Percentiles rank a stretch among this genome's conserved stretches.
phyloP scores from a whole-genome alignment of 106 monocot species.

The Triglochin maritima region DNA sequence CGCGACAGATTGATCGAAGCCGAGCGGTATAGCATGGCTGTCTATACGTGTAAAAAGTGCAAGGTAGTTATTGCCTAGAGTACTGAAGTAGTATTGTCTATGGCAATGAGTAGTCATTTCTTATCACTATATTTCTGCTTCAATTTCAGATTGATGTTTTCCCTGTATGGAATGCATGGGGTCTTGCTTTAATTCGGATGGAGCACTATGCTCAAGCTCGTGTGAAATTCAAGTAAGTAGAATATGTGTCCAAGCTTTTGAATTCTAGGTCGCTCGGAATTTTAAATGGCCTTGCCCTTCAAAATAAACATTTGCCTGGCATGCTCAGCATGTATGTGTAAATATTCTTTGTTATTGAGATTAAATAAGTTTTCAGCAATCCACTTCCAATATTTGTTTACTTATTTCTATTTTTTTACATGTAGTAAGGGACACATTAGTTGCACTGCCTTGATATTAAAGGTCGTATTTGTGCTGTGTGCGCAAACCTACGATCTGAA shows the following conservation, averaged over 20 bases:
- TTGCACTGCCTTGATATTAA: no score
- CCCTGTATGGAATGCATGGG: constrained; percentile 98
- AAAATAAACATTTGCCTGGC: no score
- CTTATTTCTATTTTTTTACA: no score
- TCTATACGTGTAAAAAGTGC: constrained; percentile 98
- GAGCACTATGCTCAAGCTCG: constrained; percentile 93
- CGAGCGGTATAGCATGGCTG: constrained; percentile 92
- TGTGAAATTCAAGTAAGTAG: constrained; percentile 75
- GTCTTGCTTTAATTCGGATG: constrained; percentile 81
- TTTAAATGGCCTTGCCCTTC: no score
- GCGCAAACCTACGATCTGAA: not conserved
- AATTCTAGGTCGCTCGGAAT: no score
- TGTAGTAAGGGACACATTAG: no score
- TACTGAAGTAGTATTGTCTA: not conserved
- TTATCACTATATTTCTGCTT: constrained; percentile 1
- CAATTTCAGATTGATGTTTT: constrained; percentile 74
- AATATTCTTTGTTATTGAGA: no score
- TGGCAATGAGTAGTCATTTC: not conserved
- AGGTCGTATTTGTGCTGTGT: no score
- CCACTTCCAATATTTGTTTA: no score
- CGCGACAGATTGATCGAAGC: constrained; percentile 70
- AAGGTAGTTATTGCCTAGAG: constrained; percentile 37
- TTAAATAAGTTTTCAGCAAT: no score
- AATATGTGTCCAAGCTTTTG: no score
- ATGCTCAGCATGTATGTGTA: no score